Evolutionary conservation across 371 early-diverging fungal genomes (phyloP), one percentile per base, ranked within the genome.

Genomic region (Mucor velutinosus): DNA sequence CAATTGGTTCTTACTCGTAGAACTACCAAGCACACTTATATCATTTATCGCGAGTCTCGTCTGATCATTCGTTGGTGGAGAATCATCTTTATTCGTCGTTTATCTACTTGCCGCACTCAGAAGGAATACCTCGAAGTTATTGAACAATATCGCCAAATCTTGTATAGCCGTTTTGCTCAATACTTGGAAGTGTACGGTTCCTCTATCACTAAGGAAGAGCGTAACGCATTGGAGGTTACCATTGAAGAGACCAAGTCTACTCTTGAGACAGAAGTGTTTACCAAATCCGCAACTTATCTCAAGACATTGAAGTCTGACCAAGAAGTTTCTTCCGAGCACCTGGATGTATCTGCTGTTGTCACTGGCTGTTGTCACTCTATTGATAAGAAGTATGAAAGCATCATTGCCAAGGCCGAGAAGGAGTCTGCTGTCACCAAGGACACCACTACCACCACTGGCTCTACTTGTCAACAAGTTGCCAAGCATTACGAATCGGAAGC

Each of bases 1-100:
- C 57, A 37, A 33, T 56, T 63, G 21, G 32, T 51, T 58, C 27
- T 58, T 56, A n/a, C 59, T 27, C 69, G 58, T 19, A 57, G 23
- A 35, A 60, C 45, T 10, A 66, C 56, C 21, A 75, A 68, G 32
- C 41, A 55, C 29, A 49, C 66, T 10, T 23, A 57, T 23, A 51
- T 58, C 7, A 63, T 65, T 45, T 62, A 69, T 15, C 51, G 47
- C 23, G 76, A 75, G 25, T 55, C 51, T 25, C 53, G 58, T 19
- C 58, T 66, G 32, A 75, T 75, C 45, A 64, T 72, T 15, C 58
- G 65, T 10, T 69, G 70, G 70, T 75, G 76, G 76, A 72, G 65
- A 58, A 64, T 72, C 41, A 41, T 75, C 12, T 66, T 75, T 17
- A 61, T 70, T 33, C 76, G 67, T 29, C 64, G 76, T 19, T 19